phyloP scores from a whole-genome alignment of 495 filamentous ascomycete genomes.

The Penicillium crystallinum region DNA sequence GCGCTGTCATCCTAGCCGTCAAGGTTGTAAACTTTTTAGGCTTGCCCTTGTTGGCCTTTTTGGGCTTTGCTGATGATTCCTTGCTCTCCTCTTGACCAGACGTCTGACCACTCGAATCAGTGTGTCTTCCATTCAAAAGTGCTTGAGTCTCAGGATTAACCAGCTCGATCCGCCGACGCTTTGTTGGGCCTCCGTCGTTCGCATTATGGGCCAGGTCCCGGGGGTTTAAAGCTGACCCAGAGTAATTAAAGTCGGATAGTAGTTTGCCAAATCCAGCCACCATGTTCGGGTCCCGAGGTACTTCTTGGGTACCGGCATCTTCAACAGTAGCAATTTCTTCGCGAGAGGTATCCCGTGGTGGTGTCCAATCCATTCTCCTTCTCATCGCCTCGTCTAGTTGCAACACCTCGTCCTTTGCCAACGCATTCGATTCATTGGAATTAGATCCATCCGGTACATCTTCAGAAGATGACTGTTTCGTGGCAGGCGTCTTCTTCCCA shows the following conservation, averaged over 20 bases:
- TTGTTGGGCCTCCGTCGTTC: slow-evolving; percentile 30
- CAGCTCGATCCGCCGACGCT: slow-evolving; percentile 40
- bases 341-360: slow-evolving; percentile 22
- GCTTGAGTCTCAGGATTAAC: slow-evolving; percentile 25
- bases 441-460: neutral
- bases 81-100: slow-evolving; percentile 10
- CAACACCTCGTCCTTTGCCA: slow-evolving; percentile 20
- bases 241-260: slow-evolving; percentile 33
- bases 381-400: slow-evolving; percentile 33
- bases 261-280: slow-evolving; percentile 22
- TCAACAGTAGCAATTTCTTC: slow-evolving; percentile 8
- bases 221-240: slow-evolving; percentile 9
- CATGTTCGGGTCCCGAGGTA: neutral
- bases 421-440: slow-evolving; percentile 3
- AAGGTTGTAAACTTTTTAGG: slow-evolving; percentile 79
- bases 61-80: slow-evolving; percentile 7
- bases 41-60: slow-evolving; percentile 49
- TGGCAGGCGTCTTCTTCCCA: slow-evolving; percentile 7
- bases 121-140: slow-evolving; percentile 4
- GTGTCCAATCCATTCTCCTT: slow-evolving; percentile 44
- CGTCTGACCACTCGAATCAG: slow-evolving; percentile 5
- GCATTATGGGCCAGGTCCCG: slow-evolving; percentile 4
- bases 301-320: neutral
- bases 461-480: neutral
- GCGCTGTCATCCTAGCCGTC: slow-evolving; percentile 75